Percentiles rank a stretch among this genome's conserved stretches.
Conservation (phyloP, 768 basidiomycete genomes). For the Mycena albidolilacea region DNA sequence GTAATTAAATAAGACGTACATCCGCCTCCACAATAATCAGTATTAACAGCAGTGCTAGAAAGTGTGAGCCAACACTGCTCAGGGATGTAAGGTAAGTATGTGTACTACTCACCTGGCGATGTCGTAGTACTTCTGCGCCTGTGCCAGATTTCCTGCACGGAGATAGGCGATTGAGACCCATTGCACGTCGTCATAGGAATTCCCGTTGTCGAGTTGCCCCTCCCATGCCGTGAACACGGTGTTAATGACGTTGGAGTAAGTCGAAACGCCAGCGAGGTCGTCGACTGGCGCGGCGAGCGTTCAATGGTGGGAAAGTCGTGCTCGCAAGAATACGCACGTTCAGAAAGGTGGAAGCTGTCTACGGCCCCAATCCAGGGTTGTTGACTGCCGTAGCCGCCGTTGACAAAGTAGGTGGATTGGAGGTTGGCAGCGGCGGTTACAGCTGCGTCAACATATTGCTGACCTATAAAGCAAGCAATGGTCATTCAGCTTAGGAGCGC, state of each 20-base stretch:
- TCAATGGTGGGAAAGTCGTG: neutral
- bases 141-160: constrained; percentile 26
- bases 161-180: constrained; percentile 41
- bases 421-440: constrained; percentile 39
- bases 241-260: constrained; percentile 32
- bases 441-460: constrained; percentile 38
- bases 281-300: constrained; percentile 23
- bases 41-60: constrained; percentile 25
- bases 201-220: constrained; percentile 34
- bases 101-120: constrained; percentile 22
- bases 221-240: constrained; percentile 35
- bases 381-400: constrained; percentile 29
- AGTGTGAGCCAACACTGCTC: neutral
- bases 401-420: constrained; percentile 36
- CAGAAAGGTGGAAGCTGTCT: constrained; percentile 34
- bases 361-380: constrained; percentile 39
- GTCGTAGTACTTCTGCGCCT: constrained; percentile 39
- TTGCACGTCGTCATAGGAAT: constrained; percentile 39
- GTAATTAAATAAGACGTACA: constrained; percentile 20
- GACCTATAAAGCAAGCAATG: constrained; percentile 6
- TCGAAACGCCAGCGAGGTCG: constrained; percentile 25
- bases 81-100: too few species aligned
- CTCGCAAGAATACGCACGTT: constrained; percentile 18
- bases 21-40: constrained; percentile 37
- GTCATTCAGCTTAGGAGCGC: too few species aligned